phyloP scores from a whole-genome alignment of 129 eudicot genomes.

The Helianthus annuus region HanXRQr2.0-SUNRISE NC_035442.2:103965541-103966040 shows the following conservation, averaged over 20 bases:
- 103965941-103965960: slow-evolving; percentile 68
- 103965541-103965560: no score
- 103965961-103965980: slow-evolving; percentile 41
- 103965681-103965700: slow-evolving; percentile 40
- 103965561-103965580: no score
- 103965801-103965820: no score
- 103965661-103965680: no score
- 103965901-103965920: slow-evolving; percentile 80
- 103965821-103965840: slow-evolving; percentile 15
- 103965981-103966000: slow-evolving; percentile 46
- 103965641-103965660: no score
- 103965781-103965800: slow-evolving; percentile 25
- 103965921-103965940: slow-evolving; percentile 58
- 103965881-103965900: slow-evolving; percentile 10
- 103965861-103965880: not conserved
- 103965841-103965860: slow-evolving; percentile 1
- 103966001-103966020: slow-evolving; percentile 41
- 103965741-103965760: slow-evolving; percentile 66
- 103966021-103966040: not conserved
- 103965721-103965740: slow-evolving; percentile 61
- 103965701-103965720: slow-evolving; percentile 71
- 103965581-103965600: no score
- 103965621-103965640: no score
- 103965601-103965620: no score
- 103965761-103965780: slow-evolving; percentile 79